A percentile compares a stretch with the other conserved stretches of the same genome.
Evolutionary conservation across 78 protist species (phyloP).

Genomic region (Chrysochromulina tobinii): DNA sequence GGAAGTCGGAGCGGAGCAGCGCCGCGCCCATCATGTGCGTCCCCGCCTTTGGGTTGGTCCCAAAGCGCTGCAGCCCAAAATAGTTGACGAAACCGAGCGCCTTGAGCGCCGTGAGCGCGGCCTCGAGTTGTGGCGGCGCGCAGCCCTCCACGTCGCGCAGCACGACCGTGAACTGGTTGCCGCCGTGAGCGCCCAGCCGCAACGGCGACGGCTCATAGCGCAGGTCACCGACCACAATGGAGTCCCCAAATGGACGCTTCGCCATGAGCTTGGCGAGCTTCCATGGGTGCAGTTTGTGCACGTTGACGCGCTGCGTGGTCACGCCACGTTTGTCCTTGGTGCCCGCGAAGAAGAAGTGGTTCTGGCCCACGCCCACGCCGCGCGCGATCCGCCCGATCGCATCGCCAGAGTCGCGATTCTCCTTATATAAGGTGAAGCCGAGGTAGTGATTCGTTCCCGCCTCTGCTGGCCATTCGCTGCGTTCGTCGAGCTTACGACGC

Average conservation of each 20-base stretch:
- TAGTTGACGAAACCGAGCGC: constrained; percentile 74
- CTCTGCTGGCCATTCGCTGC: not conserved
- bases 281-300: not conserved
- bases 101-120: not conserved
- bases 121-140: constrained; percentile 3
- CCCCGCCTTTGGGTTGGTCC: constrained; percentile 59
- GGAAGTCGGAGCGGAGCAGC: constrained; percentile 25
- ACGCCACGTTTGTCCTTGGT: constrained; percentile 24
- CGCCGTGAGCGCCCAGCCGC: constrained; percentile 64
- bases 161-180: constrained; percentile 74
- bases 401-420: constrained; percentile 3
- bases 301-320: constrained; percentile 14
- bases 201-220: constrained; percentile 39
- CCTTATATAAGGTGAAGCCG: constrained; percentile 44
- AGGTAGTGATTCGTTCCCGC: not conserved
- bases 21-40: constrained; percentile 69
- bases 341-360: not conserved
- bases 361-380: not conserved
- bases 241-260: not conserved
- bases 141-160: constrained; percentile 60
- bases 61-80: constrained; percentile 84
- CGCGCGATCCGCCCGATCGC: not conserved
- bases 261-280: not conserved
- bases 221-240: constrained; percentile 46
- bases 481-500: constrained; percentile 34